These are phyloP conservation scores for Podosphaera aphanis DNA, from an alignment of 2,329 filamentous ascomycete genomes.

Conservation along the genomic window DNA sequence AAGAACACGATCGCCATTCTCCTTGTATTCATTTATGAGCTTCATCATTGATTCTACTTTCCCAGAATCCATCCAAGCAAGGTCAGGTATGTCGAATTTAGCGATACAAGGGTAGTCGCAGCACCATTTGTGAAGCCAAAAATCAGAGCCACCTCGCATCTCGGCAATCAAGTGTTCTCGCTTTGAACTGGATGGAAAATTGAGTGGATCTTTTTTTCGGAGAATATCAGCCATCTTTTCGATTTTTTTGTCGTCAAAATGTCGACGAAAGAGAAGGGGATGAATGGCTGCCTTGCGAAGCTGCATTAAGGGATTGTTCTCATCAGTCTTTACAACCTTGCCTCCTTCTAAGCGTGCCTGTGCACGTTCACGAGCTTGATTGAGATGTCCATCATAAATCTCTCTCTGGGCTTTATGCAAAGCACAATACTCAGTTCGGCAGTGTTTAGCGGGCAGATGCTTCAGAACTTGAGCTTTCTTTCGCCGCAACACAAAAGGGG, in stretches of 20 bases:
- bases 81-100: slow-evolving; percentile 28
- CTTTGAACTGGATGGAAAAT: slow-evolving; percentile 25
- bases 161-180: slow-evolving; percentile 28
- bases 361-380: slow-evolving; percentile 34
- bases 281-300: slow-evolving; percentile 83
- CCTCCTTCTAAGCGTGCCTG: slow-evolving; percentile 29
- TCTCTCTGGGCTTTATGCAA: slow-evolving; percentile 48
- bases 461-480: slow-evolving; percentile 82
- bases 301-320: slow-evolving; percentile 64
- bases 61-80: slow-evolving; percentile 40
- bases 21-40: slow-evolving; percentile 47
- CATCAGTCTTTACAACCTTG: slow-evolving; percentile 25
- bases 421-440: slow-evolving; percentile 57
- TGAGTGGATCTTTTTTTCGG: slow-evolving; percentile 39
- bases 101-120: slow-evolving; percentile 31
- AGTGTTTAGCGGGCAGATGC: slow-evolving; percentile 60
- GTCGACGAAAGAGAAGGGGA: slow-evolving; percentile 61
- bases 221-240: slow-evolving; percentile 57
- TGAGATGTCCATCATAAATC: slow-evolving; percentile 51
- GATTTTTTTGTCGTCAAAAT: slow-evolving; percentile 54
- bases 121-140: slow-evolving; percentile 42
- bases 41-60: slow-evolving; percentile 67
- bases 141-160: slow-evolving; percentile 35
- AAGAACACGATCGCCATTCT: slow-evolving; percentile 64
- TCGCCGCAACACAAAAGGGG: slow-evolving; percentile 79